Percentiles rank a stretch among this genome's conserved stretches.
phyloP scores from a whole-genome alignment of 148 eudicot species.

The Silene conica region DNA sequence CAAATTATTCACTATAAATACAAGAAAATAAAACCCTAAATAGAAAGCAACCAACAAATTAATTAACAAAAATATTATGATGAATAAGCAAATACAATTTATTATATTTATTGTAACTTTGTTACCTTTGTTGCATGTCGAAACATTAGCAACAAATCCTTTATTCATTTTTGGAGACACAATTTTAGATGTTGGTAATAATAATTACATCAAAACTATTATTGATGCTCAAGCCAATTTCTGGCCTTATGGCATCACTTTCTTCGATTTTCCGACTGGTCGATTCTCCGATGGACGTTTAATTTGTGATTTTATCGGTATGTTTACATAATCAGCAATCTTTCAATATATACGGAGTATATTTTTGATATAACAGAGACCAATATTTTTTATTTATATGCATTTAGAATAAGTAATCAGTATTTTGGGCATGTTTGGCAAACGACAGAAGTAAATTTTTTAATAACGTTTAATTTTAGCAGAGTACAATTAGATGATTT shows the following conservation, averaged over 20 bases:
- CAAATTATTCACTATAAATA: constrained; percentile 4
- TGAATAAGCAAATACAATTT: constrained; percentile 7
- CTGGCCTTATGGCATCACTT: constrained; percentile 54
- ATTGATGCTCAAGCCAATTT: constrained; percentile 43
- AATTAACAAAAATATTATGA: background rate
- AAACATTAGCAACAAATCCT: constrained; percentile 3
- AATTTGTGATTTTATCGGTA: constrained; percentile 56
- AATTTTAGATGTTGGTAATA: constrained; percentile 54
- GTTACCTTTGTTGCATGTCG: background rate
- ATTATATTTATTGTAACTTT: background rate
- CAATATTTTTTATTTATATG: too few relatives aligned
- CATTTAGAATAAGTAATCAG: too few relatives aligned
- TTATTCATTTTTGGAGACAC: constrained; percentile 69
- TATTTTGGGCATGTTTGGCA: too few relatives aligned
- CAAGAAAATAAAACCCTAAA: background rate
- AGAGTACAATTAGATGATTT: too few relatives aligned
- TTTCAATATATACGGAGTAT: background rate
- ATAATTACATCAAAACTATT: constrained; percentile 54
- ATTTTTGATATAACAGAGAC: too few relatives aligned
- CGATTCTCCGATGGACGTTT: constrained; percentile 60
- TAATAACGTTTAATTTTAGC: too few relatives aligned
- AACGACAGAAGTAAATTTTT: too few relatives aligned
- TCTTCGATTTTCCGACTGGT: constrained; percentile 47
- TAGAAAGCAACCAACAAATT: background rate
- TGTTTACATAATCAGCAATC: background rate